phyloP scores from a whole-genome alignment of 192 early-diverging fungal genomes.

The Coemansia sp. region DNA sequence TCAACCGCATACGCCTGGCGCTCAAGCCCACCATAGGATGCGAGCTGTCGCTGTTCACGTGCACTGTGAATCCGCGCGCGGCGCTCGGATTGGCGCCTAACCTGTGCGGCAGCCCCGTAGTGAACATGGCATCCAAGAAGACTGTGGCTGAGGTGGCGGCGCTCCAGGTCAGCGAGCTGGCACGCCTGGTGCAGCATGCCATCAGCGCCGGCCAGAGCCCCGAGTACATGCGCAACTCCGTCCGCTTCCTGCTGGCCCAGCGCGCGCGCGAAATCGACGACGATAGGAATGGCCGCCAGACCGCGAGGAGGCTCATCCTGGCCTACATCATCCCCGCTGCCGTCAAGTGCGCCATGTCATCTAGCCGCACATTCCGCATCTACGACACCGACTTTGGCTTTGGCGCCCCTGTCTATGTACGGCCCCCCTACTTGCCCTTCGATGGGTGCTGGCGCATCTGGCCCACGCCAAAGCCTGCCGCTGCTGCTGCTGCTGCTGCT shows the following conservation, averaged over 20 bases:
- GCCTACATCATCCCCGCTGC: constrained; percentile 28
- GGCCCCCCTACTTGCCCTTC: constrained; percentile 49
- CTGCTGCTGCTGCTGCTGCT: neutral
- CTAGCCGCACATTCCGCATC: constrained; percentile 50
- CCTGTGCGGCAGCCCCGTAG: constrained; percentile 42
- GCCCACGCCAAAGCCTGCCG: constrained; percentile 32
- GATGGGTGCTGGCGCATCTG: constrained; percentile 56
- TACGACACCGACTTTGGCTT: constrained; percentile 51
- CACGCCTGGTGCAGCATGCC: constrained; percentile 24
- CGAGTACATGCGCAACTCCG: constrained; percentile 42
- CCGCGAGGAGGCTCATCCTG: constrained; percentile 28
- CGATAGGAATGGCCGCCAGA: constrained; percentile 8
- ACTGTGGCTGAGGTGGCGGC: constrained; percentile 23
- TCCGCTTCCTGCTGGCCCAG: constrained; percentile 25
- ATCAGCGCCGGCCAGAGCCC: constrained; percentile 14
- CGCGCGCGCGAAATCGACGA: constrained; percentile 22
- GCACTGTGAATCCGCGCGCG: constrained; percentile 42
- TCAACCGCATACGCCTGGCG: constrained; percentile 18
- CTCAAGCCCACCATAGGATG: constrained; percentile 18
- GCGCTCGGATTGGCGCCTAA: constrained; percentile 20
- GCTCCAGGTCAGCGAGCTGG: constrained; percentile 23
- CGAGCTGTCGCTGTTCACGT: constrained; percentile 34
- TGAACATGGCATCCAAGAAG: constrained; percentile 25
- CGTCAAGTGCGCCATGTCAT: constrained; percentile 45
- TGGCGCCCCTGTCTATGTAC: constrained; percentile 45